A percentile compares a stretch with the other conserved stretches of the same genome.
Conservation (phyloP, 352 stramenopile species). For the Phytophthora hibernalis region DNA sequence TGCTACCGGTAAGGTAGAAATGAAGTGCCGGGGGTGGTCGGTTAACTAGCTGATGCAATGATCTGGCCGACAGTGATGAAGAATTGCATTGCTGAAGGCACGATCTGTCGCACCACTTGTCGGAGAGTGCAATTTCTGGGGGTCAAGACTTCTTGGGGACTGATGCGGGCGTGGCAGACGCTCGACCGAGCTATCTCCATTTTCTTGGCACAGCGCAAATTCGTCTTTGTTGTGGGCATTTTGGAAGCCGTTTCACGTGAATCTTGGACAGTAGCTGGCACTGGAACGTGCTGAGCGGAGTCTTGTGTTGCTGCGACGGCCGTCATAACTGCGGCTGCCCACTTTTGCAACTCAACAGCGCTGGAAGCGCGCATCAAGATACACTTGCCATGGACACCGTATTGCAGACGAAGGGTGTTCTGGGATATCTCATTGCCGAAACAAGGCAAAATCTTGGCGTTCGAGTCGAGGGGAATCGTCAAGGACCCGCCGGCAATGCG, state of each 20-base stretch:
- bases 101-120: slow-evolving; percentile 20
- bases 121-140: slow-evolving; percentile 6
- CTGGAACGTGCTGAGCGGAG: neutral
- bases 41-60: slow-evolving; percentile 23
- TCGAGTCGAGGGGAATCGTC: slow-evolving; percentile 31
- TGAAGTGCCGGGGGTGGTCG: neutral
- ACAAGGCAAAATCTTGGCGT: slow-evolving; percentile 10
- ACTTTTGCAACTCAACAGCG: slow-evolving; percentile 12
- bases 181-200: neutral
- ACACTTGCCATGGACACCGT: slow-evolving; percentile 13
- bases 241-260: neutral
- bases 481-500: slow-evolving; percentile 28
- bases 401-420: slow-evolving; percentile 28
- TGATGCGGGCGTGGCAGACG: neutral
- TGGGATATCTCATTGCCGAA: slow-evolving; percentile 8
- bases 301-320: neutral
- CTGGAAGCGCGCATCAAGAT: slow-evolving; percentile 25
- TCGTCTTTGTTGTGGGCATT: neutral
- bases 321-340: slow-evolving; percentile 14
- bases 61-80: slow-evolving; percentile 27
- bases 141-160: neutral
- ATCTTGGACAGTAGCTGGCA: neutral
- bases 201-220: neutral
- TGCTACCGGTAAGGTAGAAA: neutral
- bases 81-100: slow-evolving; percentile 27